Evolutionary conservation across 768 basidiomycete species (phyloP).

Genomic region (Leccinum truebloodii): DNA sequence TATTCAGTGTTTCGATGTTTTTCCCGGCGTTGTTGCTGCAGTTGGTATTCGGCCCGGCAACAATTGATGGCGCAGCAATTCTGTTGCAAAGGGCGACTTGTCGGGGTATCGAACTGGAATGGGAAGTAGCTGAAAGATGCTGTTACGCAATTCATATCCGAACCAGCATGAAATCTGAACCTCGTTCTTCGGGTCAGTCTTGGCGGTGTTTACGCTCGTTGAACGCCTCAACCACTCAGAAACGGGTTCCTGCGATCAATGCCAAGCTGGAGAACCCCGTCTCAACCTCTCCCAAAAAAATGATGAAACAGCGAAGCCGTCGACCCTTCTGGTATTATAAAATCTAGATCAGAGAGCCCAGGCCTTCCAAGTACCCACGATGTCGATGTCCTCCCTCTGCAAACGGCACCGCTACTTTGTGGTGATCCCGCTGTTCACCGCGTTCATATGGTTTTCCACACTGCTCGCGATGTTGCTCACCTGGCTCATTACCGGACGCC

Average conservation of each 20-base stretch:
- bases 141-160: no score
- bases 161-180: no score
- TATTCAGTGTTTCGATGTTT: no score
- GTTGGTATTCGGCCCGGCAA: no score
- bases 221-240: not conserved
- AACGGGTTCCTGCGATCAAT: not conserved
- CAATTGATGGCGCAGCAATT: no score
- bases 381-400: constrained; percentile 14
- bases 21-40: no score
- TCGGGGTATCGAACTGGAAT: no score
- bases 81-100: no score
- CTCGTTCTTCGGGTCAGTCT: no score
- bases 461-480: constrained; percentile 70
- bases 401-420: constrained; percentile 58
- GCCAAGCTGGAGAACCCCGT: not conserved
- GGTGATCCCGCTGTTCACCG: constrained; percentile 60
- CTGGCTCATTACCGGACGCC: constrained; percentile 66
- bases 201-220: no score
- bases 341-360: not conserved
- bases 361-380: constrained; percentile 1
- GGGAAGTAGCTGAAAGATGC: no score
- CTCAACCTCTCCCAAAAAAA: not conserved
- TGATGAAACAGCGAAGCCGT: not conserved
- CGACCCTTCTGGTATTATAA: constrained; percentile 10
- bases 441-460: constrained; percentile 71